phyloP scores from a whole-genome alignment of 208 protist genomes.

The Jaenimonas drosophilae region DNA sequence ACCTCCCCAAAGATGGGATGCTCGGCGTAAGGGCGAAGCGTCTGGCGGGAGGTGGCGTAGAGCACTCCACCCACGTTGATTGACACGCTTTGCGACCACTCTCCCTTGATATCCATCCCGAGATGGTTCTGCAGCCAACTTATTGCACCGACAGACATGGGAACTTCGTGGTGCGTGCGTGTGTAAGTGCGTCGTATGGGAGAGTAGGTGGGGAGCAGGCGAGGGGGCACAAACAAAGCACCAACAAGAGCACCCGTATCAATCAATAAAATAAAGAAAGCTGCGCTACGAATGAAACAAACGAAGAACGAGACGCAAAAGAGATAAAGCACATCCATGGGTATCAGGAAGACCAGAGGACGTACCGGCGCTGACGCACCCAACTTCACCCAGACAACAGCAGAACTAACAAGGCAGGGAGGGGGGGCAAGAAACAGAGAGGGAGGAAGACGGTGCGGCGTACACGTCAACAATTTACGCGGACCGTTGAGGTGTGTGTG shows the following conservation, averaged over 20 bases:
- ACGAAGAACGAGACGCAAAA: conserved; percentile 1
- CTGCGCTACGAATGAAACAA: neutral
- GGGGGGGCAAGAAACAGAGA: too few species aligned
- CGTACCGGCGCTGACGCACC: neutral
- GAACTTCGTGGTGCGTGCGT: conserved; percentile 3
- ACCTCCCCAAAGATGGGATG: conserved; percentile 48
- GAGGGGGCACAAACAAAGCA: neutral
- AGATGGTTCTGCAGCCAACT: conserved; percentile 15
- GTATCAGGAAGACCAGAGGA: neutral
- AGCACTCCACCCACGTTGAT: conserved; percentile 59
- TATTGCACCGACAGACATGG: conserved; percentile 23
- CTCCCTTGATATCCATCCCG: conserved; percentile 26
- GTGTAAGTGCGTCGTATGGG: too few species aligned
- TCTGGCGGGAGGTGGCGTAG: conserved; percentile 28
- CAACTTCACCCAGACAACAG: too few species aligned
- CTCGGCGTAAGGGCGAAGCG: conserved; percentile 15
- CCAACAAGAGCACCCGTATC: neutral
- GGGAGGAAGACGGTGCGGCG: too few species aligned
- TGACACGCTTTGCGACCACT: conserved; percentile 27
- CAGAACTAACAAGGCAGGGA: too few species aligned
- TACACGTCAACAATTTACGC: too few species aligned
- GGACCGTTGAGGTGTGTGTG: too few species aligned
- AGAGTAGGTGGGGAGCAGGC: neutral
- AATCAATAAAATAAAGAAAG: conserved; percentile 4
- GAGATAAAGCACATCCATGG: neutral